These are phyloP conservation scores for Backusella morwellensis DNA, from an alignment of 192 early-diverging fungal genomes.

Conservation along the genomic window DNA sequence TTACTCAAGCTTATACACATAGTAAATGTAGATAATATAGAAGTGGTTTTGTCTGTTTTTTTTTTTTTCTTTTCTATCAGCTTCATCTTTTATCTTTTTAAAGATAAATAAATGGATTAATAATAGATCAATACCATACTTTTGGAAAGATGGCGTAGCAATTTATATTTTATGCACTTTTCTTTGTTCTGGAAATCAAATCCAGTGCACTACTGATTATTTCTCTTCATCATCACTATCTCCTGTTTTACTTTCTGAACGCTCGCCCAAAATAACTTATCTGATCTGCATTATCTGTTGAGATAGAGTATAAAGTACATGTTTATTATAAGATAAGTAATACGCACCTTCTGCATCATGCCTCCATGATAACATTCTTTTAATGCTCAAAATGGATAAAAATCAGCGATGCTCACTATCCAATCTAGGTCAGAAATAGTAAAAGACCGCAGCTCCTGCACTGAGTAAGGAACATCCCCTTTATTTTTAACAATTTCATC, in stretches of 20 bases:
- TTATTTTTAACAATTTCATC: not conserved
- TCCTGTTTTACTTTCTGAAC: too few relatives aligned
- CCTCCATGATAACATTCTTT: not conserved
- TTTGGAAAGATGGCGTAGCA: not conserved
- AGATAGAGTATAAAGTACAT: not conserved
- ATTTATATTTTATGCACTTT: not conserved
- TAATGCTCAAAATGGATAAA: not conserved
- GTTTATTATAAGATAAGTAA: not conserved
- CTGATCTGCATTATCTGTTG: too few relatives aligned
- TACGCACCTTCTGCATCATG: not conserved
- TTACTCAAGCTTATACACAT: not conserved
- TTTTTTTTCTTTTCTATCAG: not conserved
- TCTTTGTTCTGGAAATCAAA: not conserved
- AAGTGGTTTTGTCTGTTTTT: too few relatives aligned
- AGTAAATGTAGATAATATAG: not conserved
- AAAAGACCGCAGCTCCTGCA: not conserved
- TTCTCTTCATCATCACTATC: not conserved
- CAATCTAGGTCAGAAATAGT: not conserved
- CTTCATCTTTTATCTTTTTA: not conserved
- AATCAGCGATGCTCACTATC: not conserved
- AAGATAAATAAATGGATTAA: not conserved
- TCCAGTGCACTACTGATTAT: not conserved
- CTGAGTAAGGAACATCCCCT: constrained; percentile 3
- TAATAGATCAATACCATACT: not conserved
- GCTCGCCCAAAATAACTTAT: too few relatives aligned